phyloP scores from a whole-genome alignment of 495 filamentous ascomycete genomes.

The Penicillium goetzii region DNA sequence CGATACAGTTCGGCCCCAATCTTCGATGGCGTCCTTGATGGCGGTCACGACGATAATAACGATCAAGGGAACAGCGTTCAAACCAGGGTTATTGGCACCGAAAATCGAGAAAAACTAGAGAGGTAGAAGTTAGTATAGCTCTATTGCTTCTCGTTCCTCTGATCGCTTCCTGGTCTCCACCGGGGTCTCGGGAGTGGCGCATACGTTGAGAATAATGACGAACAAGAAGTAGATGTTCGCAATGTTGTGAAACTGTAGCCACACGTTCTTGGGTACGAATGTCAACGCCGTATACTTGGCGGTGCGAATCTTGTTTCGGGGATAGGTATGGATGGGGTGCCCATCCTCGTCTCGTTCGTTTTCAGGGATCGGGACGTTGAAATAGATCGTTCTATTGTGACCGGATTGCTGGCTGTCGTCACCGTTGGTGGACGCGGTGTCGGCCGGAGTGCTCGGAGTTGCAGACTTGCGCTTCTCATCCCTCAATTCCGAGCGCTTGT shows the following conservation, averaged over 20 bases:
- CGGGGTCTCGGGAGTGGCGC: slow-evolving; percentile 38
- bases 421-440: slow-evolving; percentile 49
- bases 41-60: slow-evolving; percentile 91
- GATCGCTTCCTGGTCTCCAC: not conserved
- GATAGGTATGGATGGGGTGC: slow-evolving; percentile 66
- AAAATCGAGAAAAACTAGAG: slow-evolving; percentile 93
- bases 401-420: slow-evolving; percentile 36
- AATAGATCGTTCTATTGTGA: slow-evolving; percentile 66
- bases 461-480: slow-evolving; percentile 71
- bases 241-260: slow-evolving; percentile 97
- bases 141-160: not conserved
- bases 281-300: slow-evolving; percentile 95
- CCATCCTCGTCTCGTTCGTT: slow-evolving; percentile 85
- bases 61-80: slow-evolving; percentile 90
- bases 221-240: slow-evolving; percentile 99
- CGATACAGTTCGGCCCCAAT: slow-evolving; percentile 88
- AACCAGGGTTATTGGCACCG: slow-evolving; percentile 84
- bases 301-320: slow-evolving; percentile 95
- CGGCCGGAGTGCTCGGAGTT: slow-evolving; percentile 30
- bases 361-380: slow-evolving; percentile 81
- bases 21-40: slow-evolving; percentile 96
- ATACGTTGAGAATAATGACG: slow-evolving; percentile 89
- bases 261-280: slow-evolving; percentile 97
- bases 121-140: not conserved
- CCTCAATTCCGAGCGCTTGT: slow-evolving; percentile 59